Base-by-base conservation (phyloP, 179 eudicot species). In the Actinidia chinensis region DNA sequence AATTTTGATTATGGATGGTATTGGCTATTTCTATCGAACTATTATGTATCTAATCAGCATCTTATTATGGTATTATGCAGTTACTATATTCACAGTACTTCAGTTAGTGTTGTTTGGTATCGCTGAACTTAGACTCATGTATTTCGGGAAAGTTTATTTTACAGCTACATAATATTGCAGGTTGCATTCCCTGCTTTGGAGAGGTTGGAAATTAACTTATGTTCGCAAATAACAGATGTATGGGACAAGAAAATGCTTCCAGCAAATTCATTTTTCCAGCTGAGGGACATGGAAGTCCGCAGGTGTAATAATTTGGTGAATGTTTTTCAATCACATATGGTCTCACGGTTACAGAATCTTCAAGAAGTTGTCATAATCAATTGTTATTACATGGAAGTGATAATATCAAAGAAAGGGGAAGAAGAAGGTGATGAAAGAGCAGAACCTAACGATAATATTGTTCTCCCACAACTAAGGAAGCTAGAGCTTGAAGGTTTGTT, bases 201-300 rank as follows among this genome's bases (percentile, higher is more conserved):
- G 23, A 0, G 3, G 2, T 20, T 58, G 28, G 4, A 0, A 18
- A 20, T 58, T 58, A 0, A 0, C 1, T 54, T 2, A 6, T 0
- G 6, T 0, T 0, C 11, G n/a, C 3, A 18, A 2, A 58, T 58
- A 5, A n/a, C 63, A 58, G 23, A 20, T 9, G 20, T 58, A 17
- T 58, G 63, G 63, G 22, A 58, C 23, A 58, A 58, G 20, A 22
- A 7, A 58, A 6, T 58, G 3, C 12, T 61, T 14, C 66, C 1
- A 58, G 20, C 63, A 8, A 25, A 58, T 22, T 58, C 28, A 4
- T 20, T 8, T 11, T 58, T 5, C 11, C 28, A 58, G 1, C 20
- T 58, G 22, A 0, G 0, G 63, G 0, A 0, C 0, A 17, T 58
- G 63, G 0, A 10, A 1, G 25, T 61, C 40, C 0, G 0, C 5